phyloP scores from a whole-genome alignment of 2,329 filamentous ascomycete genomes.

The Fusarium duplospermum region DNA sequence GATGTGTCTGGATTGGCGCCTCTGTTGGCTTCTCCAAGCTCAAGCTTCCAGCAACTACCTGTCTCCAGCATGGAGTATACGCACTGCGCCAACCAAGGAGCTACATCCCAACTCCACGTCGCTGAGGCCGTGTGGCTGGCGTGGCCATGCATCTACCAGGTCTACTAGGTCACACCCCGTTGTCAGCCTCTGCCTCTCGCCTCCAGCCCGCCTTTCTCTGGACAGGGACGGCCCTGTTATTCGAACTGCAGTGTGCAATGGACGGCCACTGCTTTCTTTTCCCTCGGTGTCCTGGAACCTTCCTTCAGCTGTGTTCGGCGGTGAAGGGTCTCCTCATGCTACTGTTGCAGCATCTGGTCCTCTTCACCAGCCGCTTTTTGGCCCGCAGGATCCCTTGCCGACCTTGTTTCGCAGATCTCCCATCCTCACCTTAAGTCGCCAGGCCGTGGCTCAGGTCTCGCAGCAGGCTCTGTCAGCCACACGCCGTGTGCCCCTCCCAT shows the following conservation, averaged over 20 bases:
- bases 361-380: neutral
- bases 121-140: conserved; percentile 16
- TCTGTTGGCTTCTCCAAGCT: neutral
- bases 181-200: conserved; percentile 6
- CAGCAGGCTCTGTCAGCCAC: conserved; percentile 29
- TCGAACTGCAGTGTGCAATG: neutral
- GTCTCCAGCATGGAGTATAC: neutral
- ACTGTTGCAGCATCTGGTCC: neutral
- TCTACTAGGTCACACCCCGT: conserved; percentile 16
- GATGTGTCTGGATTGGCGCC: neutral
- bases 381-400: neutral
- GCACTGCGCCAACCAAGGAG: neutral
- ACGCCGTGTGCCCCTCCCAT: conserved; percentile 15
- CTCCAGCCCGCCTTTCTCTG: conserved; percentile 8
- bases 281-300: neutral
- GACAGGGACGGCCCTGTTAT: conserved; percentile 16
- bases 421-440: neutral
- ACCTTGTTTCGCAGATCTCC: conserved; percentile 27
- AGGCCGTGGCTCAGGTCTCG: conserved; percentile 9
- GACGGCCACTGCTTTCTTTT: neutral
- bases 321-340: neutral
- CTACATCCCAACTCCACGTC: conserved; percentile 9
- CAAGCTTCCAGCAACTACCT: neutral
- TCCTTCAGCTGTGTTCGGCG: neutral
- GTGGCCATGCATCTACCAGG: conserved; percentile 12